Base-by-base conservation (phyloP, 352 stramenopile genomes). In the Globisporangium rhizosaccharum region DNA sequence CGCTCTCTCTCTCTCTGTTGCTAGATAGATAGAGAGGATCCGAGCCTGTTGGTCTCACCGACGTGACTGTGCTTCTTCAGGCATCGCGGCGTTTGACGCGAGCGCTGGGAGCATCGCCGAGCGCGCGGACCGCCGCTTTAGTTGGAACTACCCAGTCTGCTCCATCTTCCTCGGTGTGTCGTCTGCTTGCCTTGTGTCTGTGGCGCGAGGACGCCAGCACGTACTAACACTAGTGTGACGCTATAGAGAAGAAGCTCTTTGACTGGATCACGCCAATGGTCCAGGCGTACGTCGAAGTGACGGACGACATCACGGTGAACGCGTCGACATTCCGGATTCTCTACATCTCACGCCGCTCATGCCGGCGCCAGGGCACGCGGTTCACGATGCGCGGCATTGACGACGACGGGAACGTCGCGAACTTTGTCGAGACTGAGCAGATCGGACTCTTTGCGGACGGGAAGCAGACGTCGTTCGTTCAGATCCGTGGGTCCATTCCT, bases 401-500 rank as follows among this genome's bases (percentile, higher is more conserved):
- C 74, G 75, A 74, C 48, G 75, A 86, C 10, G 94, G 93, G 37
- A 84, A 94, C 52, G 90, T 97, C 23, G 94, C 96, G 25, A 98
- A 98, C 73, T 98, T 97, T 71, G 94, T 96, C 17, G 96, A 98
- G 71, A 98, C 90, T 6, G 96, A 98, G 70, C 92, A 98, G 76
- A 90, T 98, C 51, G 85, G 84, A 56, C 56, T 97, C 26, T 80
- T 93, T 46, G 55, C 66, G 1, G 71, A 89, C 42, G 76, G 72
- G 15, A 65, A 59, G 51, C 68, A 83, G 49, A 82, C 68, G 26
- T 89, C 86, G 9, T 88, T 85, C 52, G 72, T 85, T 59, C 73
- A 91, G 72, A 97, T 96, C 39, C 88, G 96, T 14, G 96, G 96
- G 33, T 98, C 92, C 20, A 98, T 99, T 53, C 96, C 96, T 20